Percentiles rank a stretch among this genome's conserved stretches.
These are phyloP conservation scores for Nyssa sinensis DNA, from an alignment of 148 eudicot genomes.

Conservation along the genomic window DNA sequence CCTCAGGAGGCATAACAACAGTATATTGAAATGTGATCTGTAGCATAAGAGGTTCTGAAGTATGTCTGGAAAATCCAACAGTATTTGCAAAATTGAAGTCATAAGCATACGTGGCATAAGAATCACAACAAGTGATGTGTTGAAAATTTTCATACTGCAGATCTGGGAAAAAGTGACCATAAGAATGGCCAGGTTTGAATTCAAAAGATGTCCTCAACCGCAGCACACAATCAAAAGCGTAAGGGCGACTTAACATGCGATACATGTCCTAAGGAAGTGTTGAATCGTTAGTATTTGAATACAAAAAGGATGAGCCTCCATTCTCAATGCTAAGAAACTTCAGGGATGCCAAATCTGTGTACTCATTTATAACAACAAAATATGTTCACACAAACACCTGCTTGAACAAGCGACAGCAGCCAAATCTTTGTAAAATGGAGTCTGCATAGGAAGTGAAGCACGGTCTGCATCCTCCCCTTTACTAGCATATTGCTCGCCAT, in stretches of 20 bases:
- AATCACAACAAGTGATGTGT: conserved; percentile 92
- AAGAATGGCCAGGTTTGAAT: conserved; percentile 80
- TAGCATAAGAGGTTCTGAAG: conserved; percentile 73
- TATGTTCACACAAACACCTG: conserved; percentile 98
- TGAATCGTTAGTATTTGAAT: conserved; percentile 88
- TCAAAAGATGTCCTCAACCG: conserved; percentile 88
- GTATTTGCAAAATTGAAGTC: conserved; percentile 83
- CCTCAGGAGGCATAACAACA: conserved; percentile 88
- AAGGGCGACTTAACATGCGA: conserved; percentile 38
- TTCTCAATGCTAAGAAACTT: conserved; percentile 93
- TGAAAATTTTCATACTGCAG: conserved; percentile 97
- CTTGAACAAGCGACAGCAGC: conserved; percentile 99
- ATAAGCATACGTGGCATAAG: conserved; percentile 90
- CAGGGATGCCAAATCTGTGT: conserved; percentile 92
- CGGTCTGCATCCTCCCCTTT: conserved; percentile 99
- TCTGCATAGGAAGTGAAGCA: conserved; percentile 97
- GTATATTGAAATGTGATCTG: conserved; percentile 96
- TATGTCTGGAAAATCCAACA: conserved; percentile 82
- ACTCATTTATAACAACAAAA: conserved; percentile 96
- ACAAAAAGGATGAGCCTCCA: conserved; percentile 89
- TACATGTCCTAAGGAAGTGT: conserved; percentile 99
- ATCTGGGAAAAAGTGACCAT: conserved; percentile 97
- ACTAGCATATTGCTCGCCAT: conserved; percentile 99
- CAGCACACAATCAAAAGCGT: conserved; percentile 88
- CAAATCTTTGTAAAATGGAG: conserved; percentile 94